These are phyloP conservation scores for Trichoderma sp. DNA, from an alignment of 2,329 filamentous ascomycete species.

Conservation along the genomic window DNA sequence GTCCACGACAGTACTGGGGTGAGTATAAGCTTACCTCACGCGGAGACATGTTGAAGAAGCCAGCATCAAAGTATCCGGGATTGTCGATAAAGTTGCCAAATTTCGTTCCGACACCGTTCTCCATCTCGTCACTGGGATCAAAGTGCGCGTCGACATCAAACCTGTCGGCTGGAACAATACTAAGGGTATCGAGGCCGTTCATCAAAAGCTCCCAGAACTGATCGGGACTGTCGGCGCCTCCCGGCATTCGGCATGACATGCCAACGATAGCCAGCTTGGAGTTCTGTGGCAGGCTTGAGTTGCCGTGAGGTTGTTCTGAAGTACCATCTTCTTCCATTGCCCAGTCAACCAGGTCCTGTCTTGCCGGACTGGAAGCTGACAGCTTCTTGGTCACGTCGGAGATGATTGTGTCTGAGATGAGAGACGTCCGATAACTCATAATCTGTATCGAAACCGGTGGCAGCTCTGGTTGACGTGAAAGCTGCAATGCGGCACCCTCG, in stretches of 20 bases:
- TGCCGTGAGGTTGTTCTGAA: background rate
- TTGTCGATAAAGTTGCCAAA: slow-evolving; percentile 72
- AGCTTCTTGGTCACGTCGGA: background rate
- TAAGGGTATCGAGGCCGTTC: slow-evolving; percentile 67
- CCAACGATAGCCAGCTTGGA: slow-evolving; percentile 81
- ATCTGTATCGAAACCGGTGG: background rate
- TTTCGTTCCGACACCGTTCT: slow-evolving; percentile 69
- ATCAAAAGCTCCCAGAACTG: slow-evolving; percentile 66
- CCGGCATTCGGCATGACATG: slow-evolving; percentile 50
- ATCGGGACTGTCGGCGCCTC: slow-evolving; percentile 46
- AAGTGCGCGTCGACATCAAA: slow-evolving; percentile 70
- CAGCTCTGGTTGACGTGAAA: background rate
- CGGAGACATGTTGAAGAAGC: slow-evolving; percentile 84
- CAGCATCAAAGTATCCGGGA: slow-evolving; percentile 72
- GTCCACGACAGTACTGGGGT: background rate
- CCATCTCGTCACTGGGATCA: slow-evolving; percentile 66
- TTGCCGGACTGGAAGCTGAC: background rate
- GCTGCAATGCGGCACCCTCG: background rate
- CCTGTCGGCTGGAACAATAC: slow-evolving; percentile 63
- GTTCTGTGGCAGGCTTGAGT: slow-evolving; percentile 1
- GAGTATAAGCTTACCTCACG: slow-evolving; percentile 51
- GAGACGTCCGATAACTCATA: background rate
- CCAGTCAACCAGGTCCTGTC: background rate
- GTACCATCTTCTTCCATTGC: background rate
- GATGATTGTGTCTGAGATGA: background rate